Percentiles rank a stretch among this genome's conserved stretches.
Evolutionary conservation across 225 moss, liverwort and hornwort genomes (phyloP).

Genomic region (Straminergon stramineum): DNA sequence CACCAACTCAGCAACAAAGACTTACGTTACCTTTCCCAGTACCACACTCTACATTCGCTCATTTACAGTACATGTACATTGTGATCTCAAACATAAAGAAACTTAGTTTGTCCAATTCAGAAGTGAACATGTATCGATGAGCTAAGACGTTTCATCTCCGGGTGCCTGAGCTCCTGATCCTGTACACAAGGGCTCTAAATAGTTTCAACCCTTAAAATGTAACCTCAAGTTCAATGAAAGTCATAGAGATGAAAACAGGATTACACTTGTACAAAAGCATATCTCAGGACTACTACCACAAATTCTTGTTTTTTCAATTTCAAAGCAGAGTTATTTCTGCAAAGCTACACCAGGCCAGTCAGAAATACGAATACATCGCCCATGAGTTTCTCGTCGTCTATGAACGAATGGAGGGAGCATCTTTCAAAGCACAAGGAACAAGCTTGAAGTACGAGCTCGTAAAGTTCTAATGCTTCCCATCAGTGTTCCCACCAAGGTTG

Average conservation of each 20-base stretch:
- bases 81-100: background rate
- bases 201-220: background rate
- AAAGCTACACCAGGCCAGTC: background rate
- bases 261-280: background rate
- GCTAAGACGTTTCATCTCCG: background rate
- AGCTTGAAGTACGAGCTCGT: background rate
- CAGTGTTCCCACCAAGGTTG: background rate
- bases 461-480: background rate
- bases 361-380: background rate
- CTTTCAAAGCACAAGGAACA: background rate
- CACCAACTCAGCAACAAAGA: background rate
- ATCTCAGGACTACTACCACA: no score
- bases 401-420: background rate
- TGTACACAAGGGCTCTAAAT: background rate
- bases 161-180: background rate
- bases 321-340: background rate
- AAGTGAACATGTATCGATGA: background rate
- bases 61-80: background rate
- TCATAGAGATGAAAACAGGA: background rate
- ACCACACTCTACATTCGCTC: background rate
- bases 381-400: background rate
- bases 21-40: no score
- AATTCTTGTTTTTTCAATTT: background rate
- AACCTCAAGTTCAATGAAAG: background rate
- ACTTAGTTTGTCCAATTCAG: background rate